Evolutionary conservation across 176 grass and related monocot genomes (phyloP), one percentile per base, ranked within the genome.

Genomic region (Lolium rigidum): DNA sequence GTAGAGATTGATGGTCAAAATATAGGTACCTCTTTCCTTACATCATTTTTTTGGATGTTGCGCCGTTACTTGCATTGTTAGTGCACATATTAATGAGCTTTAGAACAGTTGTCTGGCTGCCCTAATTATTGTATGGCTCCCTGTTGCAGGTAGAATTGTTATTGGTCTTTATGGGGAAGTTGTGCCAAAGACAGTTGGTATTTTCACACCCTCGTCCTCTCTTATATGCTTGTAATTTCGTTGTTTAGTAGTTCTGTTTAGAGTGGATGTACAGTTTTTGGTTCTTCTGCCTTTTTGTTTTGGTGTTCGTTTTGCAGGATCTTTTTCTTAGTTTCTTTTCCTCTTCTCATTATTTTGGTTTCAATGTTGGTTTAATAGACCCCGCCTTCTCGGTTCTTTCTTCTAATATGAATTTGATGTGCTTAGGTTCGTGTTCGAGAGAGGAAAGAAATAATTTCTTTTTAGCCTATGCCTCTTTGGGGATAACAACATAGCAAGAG

Each of bases 151-250:
- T 77, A 94, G 97, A 92, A 98, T 98, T 88, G 88, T 95, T 61
- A 77, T 98, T 85, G 97, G 97, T 72, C 83, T 98, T 70, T 92
- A 95, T 82, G 96, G 93, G 13, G 90, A 92, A 44, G 84, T 90
- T 67, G 92, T 98, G 66, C 90, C 97, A 7, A 95, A 98, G 88
- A 98, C 97, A 86, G 90, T 85, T 82, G 96, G 96, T 98, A 94
- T 31, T 52, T 75, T 83, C 85, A 74, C 70, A 9, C 31, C 70
- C 4, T 75, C 80, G 73, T 8, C 56, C 28, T 73, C 12, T 63
- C 39, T 49, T 82, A 66, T 37, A 28, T 72, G 15, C 14, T 47
- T 2, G 47, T 79, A 1, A 41, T 82, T 21, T 63, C 58, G 22
- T 61, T 61, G 3, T 8, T 24, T 61, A 24, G n/a, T 61, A 22